Evolutionary conservation across 2,329 filamentous ascomycete genomes (phyloP).

Genomic region (Fusarium goolgardi): DNA sequence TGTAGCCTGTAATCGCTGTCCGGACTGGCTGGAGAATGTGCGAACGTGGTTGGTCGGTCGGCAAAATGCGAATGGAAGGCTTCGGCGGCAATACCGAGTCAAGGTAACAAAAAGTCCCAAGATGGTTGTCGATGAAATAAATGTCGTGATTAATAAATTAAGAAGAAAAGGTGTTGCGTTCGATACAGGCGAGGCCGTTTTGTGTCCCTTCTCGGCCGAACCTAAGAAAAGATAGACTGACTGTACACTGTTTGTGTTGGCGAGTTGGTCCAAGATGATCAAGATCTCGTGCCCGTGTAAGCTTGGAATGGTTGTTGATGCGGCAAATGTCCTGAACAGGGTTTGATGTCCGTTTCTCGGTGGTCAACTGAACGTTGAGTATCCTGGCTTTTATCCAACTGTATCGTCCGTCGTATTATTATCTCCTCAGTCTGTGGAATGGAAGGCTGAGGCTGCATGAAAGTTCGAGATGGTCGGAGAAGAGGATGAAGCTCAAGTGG

Average conservation of each 20-base stretch:
- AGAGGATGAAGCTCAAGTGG: conserved; percentile 19
- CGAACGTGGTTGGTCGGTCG: conserved; percentile 39
- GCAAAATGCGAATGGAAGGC: conserved; percentile 24
- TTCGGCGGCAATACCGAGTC: conserved; percentile 41
- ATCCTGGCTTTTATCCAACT: conserved; percentile 2
- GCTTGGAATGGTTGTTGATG: conserved; percentile 23
- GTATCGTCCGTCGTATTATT: conserved; percentile 14
- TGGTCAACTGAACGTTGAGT: conserved; percentile 18
- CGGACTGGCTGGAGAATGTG: conserved; percentile 3
- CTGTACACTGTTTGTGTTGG: conserved; percentile 16
- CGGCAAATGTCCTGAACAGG: conserved; percentile 9
- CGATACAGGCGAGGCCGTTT: conserved; percentile 8
- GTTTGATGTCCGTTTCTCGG: conserved; percentile 22
- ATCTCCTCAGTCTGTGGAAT: conserved; percentile 12
- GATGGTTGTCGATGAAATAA: conserved; percentile 21
- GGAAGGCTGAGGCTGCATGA: conserved; percentile 22
- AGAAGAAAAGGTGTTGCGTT: conserved; percentile 18
- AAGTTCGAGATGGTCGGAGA: conserved; percentile 34
- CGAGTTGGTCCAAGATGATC: conserved; percentile 20
- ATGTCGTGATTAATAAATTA: conserved; percentile 31
- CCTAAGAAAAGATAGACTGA: conserved; percentile 22
- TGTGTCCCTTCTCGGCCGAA: conserved; percentile 4
- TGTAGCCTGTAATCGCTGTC: conserved; percentile 23
- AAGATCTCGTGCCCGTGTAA: conserved; percentile 41
- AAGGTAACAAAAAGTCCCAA: conserved; percentile 25